Base-by-base conservation (phyloP, 805 yeast species). In the Nakazawaea laoshanensis region DNA sequence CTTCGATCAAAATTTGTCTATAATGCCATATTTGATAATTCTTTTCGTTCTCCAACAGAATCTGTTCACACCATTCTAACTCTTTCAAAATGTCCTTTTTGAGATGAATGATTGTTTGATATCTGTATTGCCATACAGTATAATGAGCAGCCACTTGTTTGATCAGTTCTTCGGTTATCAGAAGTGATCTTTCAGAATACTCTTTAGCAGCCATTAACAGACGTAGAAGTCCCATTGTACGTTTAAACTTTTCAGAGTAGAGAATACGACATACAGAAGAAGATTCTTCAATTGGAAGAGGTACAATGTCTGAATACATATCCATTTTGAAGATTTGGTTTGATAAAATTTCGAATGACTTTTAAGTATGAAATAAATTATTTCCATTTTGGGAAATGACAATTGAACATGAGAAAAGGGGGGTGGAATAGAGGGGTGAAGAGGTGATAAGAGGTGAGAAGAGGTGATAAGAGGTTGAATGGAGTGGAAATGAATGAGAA, bases 21-120 rank as follows among this genome's bases (percentile, higher is more conserved):
- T 89, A 88, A 46, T 88, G 84, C 96, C 97, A 92, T n/a, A 89
- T 80, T 54, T 92, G 98, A 57, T 92, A 92, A 60, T 88, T 89
- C 53, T 92, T 92, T 25, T 88, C 81, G 52, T 82, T 80, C 9
- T 69, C 76, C 30, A 81, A 49, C 0, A 95, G 88, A 22, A 84
- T 59, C 21, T 63, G 63, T 46, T 84, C 92, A 41, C 86, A 67
- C 95, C 95, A 86, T 24, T 72, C 72, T 24, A 86, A 61, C 48
- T 89, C 95, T 11, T 62, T 57, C 10, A 58, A 45, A 19, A 73
- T 46, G 24, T 57, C 50, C n/a, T 40, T 38, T 9, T 51, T 27
- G 2, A 77, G 40, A 19, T 55, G 43, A 16, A 48, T 45, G 16
- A 80, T 46, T 16, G 76, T 77, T 26, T 70, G 60, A 38, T 55